phyloP scores from a whole-genome alignment of 2,329 filamentous ascomycete genomes.

The Emergomyces africanus region DNA sequence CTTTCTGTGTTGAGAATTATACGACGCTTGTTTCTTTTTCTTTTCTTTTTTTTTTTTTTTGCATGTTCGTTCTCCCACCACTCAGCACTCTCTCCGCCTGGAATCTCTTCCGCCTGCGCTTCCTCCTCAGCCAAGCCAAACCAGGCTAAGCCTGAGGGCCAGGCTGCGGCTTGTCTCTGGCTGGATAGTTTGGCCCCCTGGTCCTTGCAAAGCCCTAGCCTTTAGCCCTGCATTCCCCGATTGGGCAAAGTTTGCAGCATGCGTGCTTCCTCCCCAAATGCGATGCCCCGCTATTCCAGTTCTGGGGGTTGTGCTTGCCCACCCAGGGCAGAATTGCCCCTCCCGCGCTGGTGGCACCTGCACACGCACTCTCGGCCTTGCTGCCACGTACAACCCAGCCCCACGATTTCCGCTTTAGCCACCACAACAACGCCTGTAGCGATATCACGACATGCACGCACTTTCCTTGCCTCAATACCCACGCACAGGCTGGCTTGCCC shows the following conservation, averaged over 20 bases:
- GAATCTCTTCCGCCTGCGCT: neutral
- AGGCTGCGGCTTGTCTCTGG: neutral
- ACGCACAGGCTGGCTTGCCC: neutral
- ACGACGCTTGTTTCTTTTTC: neutral
- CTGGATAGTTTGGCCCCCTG: neutral
- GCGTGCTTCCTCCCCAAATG: neutral
- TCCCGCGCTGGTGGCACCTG: neutral
- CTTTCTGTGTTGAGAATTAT: neutral
- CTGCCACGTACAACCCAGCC: neutral
- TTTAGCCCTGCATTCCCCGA: neutral
- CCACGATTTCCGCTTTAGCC: no score
- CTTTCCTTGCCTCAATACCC: neutral
- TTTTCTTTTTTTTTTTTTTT: neutral
- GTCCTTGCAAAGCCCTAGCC: neutral
- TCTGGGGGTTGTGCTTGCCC: neutral
- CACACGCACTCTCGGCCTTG: neutral
- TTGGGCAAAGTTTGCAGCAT: neutral
- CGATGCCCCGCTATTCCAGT: neutral
- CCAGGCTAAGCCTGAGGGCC: neutral
- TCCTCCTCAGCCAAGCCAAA: neutral
- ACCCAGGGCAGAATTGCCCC: neutral
- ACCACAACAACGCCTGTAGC: no score
- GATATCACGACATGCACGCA: neutral
- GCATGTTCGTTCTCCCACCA: neutral
- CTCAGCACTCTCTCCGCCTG: neutral